Conservation (phyloP, 2,329 filamentous ascomycete species). For the Monosporascus sp. region DNA sequence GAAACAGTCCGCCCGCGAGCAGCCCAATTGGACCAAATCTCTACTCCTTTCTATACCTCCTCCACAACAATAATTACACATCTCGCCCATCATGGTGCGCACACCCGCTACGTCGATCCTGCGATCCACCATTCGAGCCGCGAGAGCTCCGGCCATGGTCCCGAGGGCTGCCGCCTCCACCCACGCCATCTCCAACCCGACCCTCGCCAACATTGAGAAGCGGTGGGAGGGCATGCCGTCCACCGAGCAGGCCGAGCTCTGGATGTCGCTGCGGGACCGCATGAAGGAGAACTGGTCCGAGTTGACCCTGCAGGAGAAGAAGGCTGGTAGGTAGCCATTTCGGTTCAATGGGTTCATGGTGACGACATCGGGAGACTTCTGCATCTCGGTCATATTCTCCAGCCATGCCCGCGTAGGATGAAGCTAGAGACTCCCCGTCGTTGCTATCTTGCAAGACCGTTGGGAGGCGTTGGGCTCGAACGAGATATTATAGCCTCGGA, state of each 20-base stretch:
- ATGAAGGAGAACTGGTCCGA: conserved; percentile 99
- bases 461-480: no score
- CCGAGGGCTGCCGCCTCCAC: conserved; percentile 57
- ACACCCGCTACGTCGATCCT: conserved; percentile 47
- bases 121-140: conserved; percentile 39
- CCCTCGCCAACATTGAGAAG: conserved; percentile 97
- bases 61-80: conserved; percentile 6
- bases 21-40: conserved; percentile 19
- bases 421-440: not conserved
- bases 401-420: not conserved
- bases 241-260: conserved; percentile 98
- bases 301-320: conserved; percentile 95
- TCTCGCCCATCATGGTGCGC: conserved; percentile 45
- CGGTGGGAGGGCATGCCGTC: conserved; percentile 97
- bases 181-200: conserved; percentile 96
- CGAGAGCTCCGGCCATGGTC: conserved; percentile 35
- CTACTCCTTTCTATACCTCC: conserved; percentile 15
- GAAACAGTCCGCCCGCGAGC: conserved; percentile 6
- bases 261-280: conserved; percentile 96
- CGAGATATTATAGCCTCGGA: no score
- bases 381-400: not conserved
- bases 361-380: not conserved
- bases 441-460: no score
- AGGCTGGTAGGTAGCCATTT: conserved; percentile 72
- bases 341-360: not conserved